Evolutionary conservation across 192 early-diverging fungal species (phyloP), one percentile per base, ranked within the genome.

Genomic region (Entomortierella parvispora): DNA sequence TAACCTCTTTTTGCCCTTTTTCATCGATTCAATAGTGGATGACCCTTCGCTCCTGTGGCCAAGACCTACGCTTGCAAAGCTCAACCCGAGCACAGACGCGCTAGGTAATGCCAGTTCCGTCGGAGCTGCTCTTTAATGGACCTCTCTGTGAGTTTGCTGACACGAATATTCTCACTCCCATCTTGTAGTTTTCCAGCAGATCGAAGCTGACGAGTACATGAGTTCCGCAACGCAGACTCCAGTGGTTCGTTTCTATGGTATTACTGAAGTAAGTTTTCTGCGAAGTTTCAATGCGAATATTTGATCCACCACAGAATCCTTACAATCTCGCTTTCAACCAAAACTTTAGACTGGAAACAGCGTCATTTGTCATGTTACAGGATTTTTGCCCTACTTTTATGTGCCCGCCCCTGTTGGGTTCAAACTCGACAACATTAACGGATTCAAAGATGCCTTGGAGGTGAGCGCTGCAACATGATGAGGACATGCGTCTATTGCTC

Each of bases 381-480:
- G 92, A 2, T 98, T 97, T 64, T 84, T 88, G 32, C 95, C 95
- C 29, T 99, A 99, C 79, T 94, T 98, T 81, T 99, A 97, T 81
- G 88, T 96, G 25, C 90, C 93, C 4, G 95, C 96, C 11, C 97
- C 97, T 32, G n/a, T 74, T 4, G 90, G 91, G 18, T 94, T 96
- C 61, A 79, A 83, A 22, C 76, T 85, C 20, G 80, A 84, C 11
- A 76, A 94, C 65, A 69, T 95, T 23, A 78, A 83, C 4, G 67
- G 69, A 8, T 75, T 93, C 46, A 60, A 81, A 22, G 26, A 48
- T 37, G 81, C 84, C 42, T 62, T 95, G n/a, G 81, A 85, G 55
- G 90, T 89, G 79, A 69, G 69, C 26, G 4, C 31, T 83, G 25
- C 4, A 29, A 10, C 33, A 4, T 47, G 14, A n/a, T 42, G 44